These are phyloP conservation scores for Telfairia occidentalis DNA, from an alignment of 331 rosid species.

Conservation along the genomic window DNA sequence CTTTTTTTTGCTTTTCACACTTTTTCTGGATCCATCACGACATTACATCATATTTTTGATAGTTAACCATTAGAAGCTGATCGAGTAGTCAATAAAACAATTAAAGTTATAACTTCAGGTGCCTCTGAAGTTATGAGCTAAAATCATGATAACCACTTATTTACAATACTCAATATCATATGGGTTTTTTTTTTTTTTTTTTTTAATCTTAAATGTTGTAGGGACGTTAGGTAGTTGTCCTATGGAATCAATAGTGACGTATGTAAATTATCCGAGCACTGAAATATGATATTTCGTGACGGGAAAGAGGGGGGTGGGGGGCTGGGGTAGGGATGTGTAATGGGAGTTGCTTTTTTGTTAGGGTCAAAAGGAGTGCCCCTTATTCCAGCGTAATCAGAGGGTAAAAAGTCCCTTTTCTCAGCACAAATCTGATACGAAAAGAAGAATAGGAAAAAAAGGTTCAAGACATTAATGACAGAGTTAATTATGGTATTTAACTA, in stretches of 20 bases:
- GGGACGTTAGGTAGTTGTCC: background rate
- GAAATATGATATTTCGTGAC: background rate
- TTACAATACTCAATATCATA: background rate
- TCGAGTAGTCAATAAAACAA: no score
- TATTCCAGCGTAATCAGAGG: background rate
- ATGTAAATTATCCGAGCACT: background rate
- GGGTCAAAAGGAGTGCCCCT: constrained; percentile 10
- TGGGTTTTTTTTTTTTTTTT: background rate
- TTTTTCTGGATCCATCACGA: background rate
- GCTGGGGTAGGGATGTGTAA: background rate
- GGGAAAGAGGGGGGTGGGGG: background rate
- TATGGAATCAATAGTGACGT: background rate
- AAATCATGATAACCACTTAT: background rate
- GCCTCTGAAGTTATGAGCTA: no score
- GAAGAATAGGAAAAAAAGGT: background rate
- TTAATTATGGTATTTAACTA: no score
- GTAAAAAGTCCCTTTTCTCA: background rate
- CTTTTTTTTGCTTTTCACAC: no score
- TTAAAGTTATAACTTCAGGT: no score
- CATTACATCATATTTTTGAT: background rate
- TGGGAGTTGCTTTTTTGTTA: background rate
- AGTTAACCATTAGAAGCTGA: no score
- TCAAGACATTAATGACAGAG: background rate
- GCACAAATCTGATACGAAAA: background rate
- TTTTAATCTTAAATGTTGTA: background rate